Base-by-base conservation (phyloP, 371 early-diverging fungal genomes). In the Mucor sp. region DNA sequence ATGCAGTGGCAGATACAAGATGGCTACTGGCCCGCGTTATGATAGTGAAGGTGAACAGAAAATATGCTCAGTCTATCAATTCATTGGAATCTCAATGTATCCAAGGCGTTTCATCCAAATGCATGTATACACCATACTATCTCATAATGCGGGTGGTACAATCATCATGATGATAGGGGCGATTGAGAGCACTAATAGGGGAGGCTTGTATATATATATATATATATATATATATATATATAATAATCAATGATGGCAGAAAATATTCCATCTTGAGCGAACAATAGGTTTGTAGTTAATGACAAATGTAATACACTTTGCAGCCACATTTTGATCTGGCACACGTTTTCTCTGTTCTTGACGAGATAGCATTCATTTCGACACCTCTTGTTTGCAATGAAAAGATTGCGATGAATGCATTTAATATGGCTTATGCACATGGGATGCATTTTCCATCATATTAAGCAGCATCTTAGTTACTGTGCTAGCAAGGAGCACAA, bases 361-460 rank as follows among this genome's bases (percentile, higher is more conserved):
- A 37, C 11, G 1, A 37, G 14, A 37, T 14, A 4, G 14, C 37
- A 37, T 14, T 9, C 37, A 1, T 33, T 33, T 33, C 33, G 4
- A 33, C 33, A 33, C 4, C 33, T 30, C 30, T 30, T 30, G 33
- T 21, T 5, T 6, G 27, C 27, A 12, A 17, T 11, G 28, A 1
- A 43, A 1, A n/a, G 6, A 47, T 28, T 15, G 28, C 27, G n/a
- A 12, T 43, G 47, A 39, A 41, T 37, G 17, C 39, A 47, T 21
- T 39, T 39, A 53, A 35, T 59, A 59, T 65, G 66, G 66, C 39
- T 59, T 44, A 65, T 65, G 66, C 66, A 58, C 39, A 43, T 35
- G 33, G 44, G 23, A 58, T 47, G 33, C 50, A 25, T 66, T 58
- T 47, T 39, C 17, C 17, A 30, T 64, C 35, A 47, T 47, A 37